These are phyloP conservation scores for Macrotyloma uniflorum DNA, from an alignment of 306 rosid genomes.

Conservation along the genomic window DNA sequence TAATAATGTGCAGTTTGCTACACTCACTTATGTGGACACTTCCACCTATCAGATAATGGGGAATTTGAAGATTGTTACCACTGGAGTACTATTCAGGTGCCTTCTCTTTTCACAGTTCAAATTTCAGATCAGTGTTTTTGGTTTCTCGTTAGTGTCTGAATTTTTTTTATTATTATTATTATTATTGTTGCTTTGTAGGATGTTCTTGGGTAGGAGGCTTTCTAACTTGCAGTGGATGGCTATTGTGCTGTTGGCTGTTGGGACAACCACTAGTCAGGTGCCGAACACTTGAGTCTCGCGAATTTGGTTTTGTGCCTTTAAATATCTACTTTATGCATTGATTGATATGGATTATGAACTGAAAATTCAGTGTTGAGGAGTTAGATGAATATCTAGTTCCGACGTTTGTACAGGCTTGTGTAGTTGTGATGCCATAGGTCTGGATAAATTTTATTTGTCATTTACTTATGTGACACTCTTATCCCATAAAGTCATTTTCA, in stretches of 20 bases:
- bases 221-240: slow-evolving; percentile 94
- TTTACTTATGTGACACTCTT: background rate
- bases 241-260: slow-evolving; percentile 80
- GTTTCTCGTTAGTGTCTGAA: slow-evolving; percentile 34
- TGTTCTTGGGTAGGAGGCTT: slow-evolving; percentile 80
- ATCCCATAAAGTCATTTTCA: background rate
- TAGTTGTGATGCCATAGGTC: background rate
- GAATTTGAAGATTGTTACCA: slow-evolving; percentile 90
- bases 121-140: slow-evolving; percentile 2
- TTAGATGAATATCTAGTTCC: slow-evolving; percentile 1
- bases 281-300: background rate
- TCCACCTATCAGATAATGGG: slow-evolving; percentile 99
- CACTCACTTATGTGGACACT: slow-evolving; percentile 86
- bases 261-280: slow-evolving; percentile 98
- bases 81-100: slow-evolving; percentile 91
- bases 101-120: slow-evolving; percentile 17
- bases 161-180: background rate
- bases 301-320: background rate
- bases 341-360: slow-evolving; percentile 3
- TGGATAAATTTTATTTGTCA: background rate
- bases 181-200: slow-evolving; percentile 44
- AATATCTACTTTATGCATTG: background rate
- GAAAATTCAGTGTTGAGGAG: slow-evolving; percentile 2
- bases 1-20: slow-evolving; percentile 89
- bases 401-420: background rate